Evolutionary conservation across 495 filamentous ascomycete genomes (phyloP), one percentile per base, ranked within the genome.

Genomic region (Aspergillus indologenus): DNA sequence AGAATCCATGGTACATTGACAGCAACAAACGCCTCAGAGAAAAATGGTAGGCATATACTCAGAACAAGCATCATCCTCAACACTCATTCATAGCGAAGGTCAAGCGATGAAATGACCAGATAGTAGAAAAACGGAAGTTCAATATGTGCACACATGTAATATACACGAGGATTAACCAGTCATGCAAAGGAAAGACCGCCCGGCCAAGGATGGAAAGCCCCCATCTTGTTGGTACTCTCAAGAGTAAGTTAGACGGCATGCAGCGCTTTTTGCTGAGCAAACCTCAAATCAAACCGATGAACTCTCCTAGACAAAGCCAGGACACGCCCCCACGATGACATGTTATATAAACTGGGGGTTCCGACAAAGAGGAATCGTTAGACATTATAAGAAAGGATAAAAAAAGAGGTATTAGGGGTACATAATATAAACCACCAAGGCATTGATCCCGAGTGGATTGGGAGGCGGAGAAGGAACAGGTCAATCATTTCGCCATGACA

Each of bases 401-500:
- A 57, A 60, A 68, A 63, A 68, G 68, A 72, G 57, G 61, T 64
- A 71, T 70, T 62, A 55, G 58, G 60, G 26, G 60, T 57, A 56
- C 44, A 55, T 63, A 59, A 54, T 23, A 40, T 11, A 40, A 40
- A 40, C 26, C 26, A 29, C 31, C 18, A 24, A 48, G 12, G 24
- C 29, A n/a, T 40, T 3, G 19, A 24, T 1, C 5, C 17, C 34
- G 12, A 11, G 19, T 23, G 24, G 17, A 40, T 29, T 29, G 9
- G 26, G 9, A 14, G 20, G 45, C n/a, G 20, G 15, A 9, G 20
- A 47, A 54, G 49, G 1, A 17, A 40, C 44, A 19, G 21, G 22
- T 29, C 14, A 11, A 20, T 61, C 59, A 79, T 60, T 75, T 67
- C 1, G 86, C 89, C 92, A 97, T 96, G 58, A 96, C 90, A 81